Conservation (phyloP, 1,139 yeast genomes). For the Lodderomyces pseudojiufengensis region DNA sequence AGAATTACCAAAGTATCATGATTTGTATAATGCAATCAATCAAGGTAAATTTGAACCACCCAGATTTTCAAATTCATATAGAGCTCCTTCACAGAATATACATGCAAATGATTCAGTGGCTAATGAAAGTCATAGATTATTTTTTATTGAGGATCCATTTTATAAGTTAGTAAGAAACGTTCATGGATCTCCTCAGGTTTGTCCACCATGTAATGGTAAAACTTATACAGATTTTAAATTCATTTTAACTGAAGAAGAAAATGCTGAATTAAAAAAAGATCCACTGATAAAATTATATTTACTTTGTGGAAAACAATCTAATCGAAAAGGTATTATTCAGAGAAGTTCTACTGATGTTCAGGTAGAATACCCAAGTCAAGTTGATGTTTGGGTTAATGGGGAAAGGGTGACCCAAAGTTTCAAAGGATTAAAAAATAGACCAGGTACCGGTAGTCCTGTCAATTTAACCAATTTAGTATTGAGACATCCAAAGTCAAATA, state of each 20-base stretch:
- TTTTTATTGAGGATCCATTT: constrained; percentile 52
- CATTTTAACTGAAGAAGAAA: constrained; percentile 37
- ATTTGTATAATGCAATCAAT: constrained; percentile 6
- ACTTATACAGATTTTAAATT: constrained; percentile 40
- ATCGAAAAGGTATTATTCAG: background rate
- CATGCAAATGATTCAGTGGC: constrained; percentile 18
- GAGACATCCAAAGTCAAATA: constrained; percentile 28
- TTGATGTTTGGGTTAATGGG: constrained; percentile 53
- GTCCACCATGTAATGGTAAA: constrained; percentile 29
- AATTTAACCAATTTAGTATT: constrained; percentile 50
- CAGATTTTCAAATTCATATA: background rate
- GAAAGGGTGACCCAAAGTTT: constrained; percentile 40
- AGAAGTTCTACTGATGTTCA: constrained; percentile 29
- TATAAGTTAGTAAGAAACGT: constrained; percentile 42
- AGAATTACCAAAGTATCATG: background rate
- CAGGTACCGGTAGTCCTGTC: constrained; percentile 67
- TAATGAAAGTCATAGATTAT: constrained; percentile 32
- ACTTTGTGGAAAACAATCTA: constrained; percentile 42
- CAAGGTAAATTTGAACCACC: constrained; percentile 8
- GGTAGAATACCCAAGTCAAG: constrained; percentile 56
- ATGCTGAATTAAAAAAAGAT: constrained; percentile 15
- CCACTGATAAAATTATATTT: constrained; percentile 35
- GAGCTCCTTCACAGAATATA: background rate
- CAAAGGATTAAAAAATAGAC: constrained; percentile 57
- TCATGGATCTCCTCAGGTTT: constrained; percentile 39